These are phyloP conservation scores for Terfezia claveryi DNA, from an alignment of 495 filamentous ascomycete species.

Conservation along the genomic window DNA sequence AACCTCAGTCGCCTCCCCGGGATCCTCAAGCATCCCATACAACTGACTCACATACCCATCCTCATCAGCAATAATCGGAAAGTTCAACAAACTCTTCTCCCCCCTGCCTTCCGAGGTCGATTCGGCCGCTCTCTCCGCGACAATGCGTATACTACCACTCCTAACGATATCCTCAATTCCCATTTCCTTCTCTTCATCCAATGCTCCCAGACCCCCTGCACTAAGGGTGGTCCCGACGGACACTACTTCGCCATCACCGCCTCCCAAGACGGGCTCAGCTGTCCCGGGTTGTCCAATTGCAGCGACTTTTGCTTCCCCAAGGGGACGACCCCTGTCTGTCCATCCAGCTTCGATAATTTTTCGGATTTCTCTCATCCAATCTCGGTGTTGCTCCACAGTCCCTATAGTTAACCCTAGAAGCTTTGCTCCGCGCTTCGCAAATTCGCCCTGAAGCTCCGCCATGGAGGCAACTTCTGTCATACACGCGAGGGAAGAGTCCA, in stretches of 20 bases:
- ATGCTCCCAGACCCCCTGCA: neutral
- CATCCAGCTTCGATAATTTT: conserved; percentile 22
- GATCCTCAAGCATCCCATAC: conserved; percentile 42
- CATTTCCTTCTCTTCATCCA: neutral
- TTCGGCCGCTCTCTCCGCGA: neutral
- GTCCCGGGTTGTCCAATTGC: neutral
- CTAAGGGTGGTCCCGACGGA: neutral
- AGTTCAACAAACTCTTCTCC: conserved; percentile 33
- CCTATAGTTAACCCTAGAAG: conserved; percentile 47
- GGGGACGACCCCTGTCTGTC: neutral
- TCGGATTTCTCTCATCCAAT: conserved; percentile 47
- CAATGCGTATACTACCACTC: no score
- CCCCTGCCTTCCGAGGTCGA: conserved; percentile 20
- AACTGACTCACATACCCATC: conserved; percentile 40
- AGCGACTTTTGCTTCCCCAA: neutral
- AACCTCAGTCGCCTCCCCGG: conserved; percentile 2
- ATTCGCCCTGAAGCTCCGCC: conserved; percentile 38
- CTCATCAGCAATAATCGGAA: conserved; percentile 49
- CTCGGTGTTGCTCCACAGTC: conserved; percentile 33
- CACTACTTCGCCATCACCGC: neutral
- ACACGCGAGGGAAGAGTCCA: conserved; percentile 50
- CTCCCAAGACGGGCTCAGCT: neutral
- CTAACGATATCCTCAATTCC: no score
- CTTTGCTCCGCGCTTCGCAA: conserved; percentile 39
- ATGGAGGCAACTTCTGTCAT: conserved; percentile 50